Evolutionary conservation across 108 stramenopile species (phyloP).

Genomic region (Cyclotella sp.): DNA sequence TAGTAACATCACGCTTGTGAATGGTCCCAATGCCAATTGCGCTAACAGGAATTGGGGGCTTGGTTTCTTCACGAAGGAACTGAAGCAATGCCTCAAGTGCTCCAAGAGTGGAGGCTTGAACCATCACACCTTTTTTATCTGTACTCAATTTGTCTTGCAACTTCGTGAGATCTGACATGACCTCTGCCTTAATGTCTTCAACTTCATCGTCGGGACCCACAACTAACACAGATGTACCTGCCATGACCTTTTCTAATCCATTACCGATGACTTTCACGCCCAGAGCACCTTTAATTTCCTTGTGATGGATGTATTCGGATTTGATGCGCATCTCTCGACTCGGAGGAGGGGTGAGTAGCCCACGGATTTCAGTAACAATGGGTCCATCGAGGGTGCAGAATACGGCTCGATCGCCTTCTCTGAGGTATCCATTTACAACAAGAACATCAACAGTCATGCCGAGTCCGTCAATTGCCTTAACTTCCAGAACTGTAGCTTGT

Average conservation of each 20-base stretch:
- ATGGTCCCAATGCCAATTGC: conserved; percentile 96
- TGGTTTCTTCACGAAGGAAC: conserved; percentile 96
- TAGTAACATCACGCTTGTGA: conserved; percentile 98
- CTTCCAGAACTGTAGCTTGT: conserved; percentile 97
- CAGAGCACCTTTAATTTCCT: conserved; percentile 93
- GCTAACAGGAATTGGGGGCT: conserved; percentile 98
- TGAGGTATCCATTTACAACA: conserved; percentile 93
- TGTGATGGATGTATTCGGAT: conserved; percentile 97
- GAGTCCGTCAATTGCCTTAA: conserved; percentile 98
- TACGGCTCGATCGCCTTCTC: conserved; percentile 96
- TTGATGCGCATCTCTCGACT: conserved; percentile 98
- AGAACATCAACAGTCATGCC: conserved; percentile 99
- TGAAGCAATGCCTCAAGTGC: conserved; percentile 98
- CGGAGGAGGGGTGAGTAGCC: conserved; percentile 97
- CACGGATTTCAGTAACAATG: conserved; percentile 96
- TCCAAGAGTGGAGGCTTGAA: conserved; percentile 98
- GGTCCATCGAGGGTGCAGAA: conserved; percentile 98
- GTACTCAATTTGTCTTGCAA: conserved; percentile 90
- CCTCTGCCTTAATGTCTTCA: conserved; percentile 97
- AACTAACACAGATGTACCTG: conserved; percentile 97
- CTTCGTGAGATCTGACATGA: conserved; percentile 93
- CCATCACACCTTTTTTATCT: conserved; percentile 95
- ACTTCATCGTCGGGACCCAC: conserved; percentile 96
- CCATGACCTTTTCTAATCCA: conserved; percentile 95
- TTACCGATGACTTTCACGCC: conserved; percentile 98